Conservation (phyloP, 345 rosid genomes). For the Corchorus capsularis region DNA sequence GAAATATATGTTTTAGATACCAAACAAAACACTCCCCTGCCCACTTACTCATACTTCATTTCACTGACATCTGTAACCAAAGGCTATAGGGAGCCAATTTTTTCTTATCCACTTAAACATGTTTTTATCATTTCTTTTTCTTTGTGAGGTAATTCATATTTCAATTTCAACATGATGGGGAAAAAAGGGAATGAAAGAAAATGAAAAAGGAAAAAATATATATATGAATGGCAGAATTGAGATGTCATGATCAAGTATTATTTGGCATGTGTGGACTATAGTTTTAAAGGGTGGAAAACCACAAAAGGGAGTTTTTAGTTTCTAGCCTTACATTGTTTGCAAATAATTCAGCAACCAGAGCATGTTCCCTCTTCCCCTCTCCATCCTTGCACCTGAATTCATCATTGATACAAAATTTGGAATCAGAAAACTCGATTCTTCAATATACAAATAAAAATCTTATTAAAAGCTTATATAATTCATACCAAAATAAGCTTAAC, state of each 20-base stretch:
- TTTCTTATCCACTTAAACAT: neutral
- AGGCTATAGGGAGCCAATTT: neutral
- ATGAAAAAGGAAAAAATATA: neutral
- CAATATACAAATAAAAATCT: neutral
- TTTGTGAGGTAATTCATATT: too few species aligned
- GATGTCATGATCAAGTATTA: neutral
- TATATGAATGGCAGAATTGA: neutral
- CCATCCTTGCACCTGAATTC: neutral
- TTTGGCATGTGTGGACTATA: slow-evolving; percentile 16
- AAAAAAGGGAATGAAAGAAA: neutral
- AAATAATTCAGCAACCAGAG: neutral
- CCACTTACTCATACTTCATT: neutral
- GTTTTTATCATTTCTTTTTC: neutral
- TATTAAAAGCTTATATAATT: neutral
- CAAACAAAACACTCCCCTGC: neutral
- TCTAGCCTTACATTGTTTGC: slow-evolving; percentile 15
- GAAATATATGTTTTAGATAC: neutral
- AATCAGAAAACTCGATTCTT: neutral
- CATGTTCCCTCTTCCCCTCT: neutral
- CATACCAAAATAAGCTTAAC: neutral
- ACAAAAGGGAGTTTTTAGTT: slow-evolving; percentile 6
- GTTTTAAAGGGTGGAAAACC: neutral
- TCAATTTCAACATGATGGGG: too few species aligned
- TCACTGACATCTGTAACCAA: neutral
- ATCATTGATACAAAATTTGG: neutral